These are phyloP conservation scores for Stromatinia cepivora DNA, from an alignment of 2,329 filamentous ascomycete species.

Conservation along the genomic window DNA sequence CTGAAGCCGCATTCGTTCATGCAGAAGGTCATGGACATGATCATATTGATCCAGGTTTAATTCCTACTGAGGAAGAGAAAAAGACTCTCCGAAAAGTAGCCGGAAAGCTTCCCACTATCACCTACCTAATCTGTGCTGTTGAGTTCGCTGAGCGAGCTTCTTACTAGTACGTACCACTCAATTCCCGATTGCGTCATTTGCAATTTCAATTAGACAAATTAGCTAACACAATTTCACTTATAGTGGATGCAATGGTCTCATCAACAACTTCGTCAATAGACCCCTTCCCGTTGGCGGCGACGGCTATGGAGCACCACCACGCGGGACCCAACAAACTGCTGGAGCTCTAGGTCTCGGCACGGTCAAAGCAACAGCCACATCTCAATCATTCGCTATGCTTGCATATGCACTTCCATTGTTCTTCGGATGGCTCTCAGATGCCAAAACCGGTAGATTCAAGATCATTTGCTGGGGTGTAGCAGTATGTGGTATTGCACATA, in stretches of 20 bases:
- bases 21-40: neutral
- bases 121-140: slow-evolving; percentile 70
- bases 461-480: slow-evolving; percentile 53
- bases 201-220: slow-evolving; percentile 43
- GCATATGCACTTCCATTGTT: slow-evolving; percentile 50
- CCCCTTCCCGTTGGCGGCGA: slow-evolving; percentile 53
- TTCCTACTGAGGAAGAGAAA: slow-evolving; percentile 59
- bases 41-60: slow-evolving; percentile 11
- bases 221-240: slow-evolving; percentile 1
- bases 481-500: slow-evolving; percentile 60
- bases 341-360: slow-evolving; percentile 62
- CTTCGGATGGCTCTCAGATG: slow-evolving; percentile 60
- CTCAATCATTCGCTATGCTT: slow-evolving; percentile 54
- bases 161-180: slow-evolving; percentile 66
- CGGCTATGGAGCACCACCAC: slow-evolving; percentile 44
- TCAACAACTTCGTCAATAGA: slow-evolving; percentile 60
- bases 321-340: slow-evolving; percentile 41
- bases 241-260: slow-evolving; percentile 19
- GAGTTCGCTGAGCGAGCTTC: slow-evolving; percentile 77
- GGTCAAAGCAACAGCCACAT: slow-evolving; percentile 52
- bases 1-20: neutral
- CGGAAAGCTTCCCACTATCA: slow-evolving; percentile 62
- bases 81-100: slow-evolving; percentile 62
- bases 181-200: slow-evolving; percentile 27
- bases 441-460: slow-evolving; percentile 64